phyloP scores from a whole-genome alignment of 2,329 filamentous ascomycete species.

The Emmonsia crescens region DNA sequence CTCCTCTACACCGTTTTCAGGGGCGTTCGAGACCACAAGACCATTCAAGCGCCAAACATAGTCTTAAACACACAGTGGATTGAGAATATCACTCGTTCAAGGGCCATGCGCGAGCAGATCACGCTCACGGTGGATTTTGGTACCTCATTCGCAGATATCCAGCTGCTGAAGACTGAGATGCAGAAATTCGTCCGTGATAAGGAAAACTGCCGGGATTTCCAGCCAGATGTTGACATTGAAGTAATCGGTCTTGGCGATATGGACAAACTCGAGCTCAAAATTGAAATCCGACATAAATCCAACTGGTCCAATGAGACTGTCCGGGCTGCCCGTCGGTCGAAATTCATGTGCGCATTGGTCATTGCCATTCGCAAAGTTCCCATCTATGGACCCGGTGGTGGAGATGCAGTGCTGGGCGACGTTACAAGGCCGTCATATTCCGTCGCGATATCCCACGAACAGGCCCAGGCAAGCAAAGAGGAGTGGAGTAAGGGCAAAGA shows the following conservation, averaged over 20 bases:
- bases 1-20: conserved; percentile 88
- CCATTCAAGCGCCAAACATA: conserved; percentile 79
- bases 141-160: conserved; percentile 80
- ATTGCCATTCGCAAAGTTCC: conserved; percentile 77
- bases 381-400: conserved; percentile 71
- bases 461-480: conserved; percentile 54
- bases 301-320: conserved; percentile 84
- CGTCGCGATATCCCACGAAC: conserved; percentile 60
- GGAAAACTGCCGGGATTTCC: conserved; percentile 86
- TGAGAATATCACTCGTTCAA: conserved; percentile 84
- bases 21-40: conserved; percentile 68
- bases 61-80: conserved; percentile 87
- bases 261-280: conserved; percentile 73
- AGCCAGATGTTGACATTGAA: conserved; percentile 68
- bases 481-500: conserved; percentile 52
- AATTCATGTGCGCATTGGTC: conserved; percentile 92
- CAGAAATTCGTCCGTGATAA: conserved; percentile 69
- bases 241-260: conserved; percentile 70
- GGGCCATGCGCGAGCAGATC: conserved; percentile 80
- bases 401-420: conserved; percentile 49
- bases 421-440: conserved; percentile 68
- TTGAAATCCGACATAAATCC: conserved; percentile 84
- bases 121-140: conserved; percentile 73
- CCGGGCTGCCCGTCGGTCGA: conserved; percentile 70
- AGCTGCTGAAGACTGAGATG: conserved; percentile 74